Evolutionary conservation across 2,329 filamentous ascomycete species (phyloP).

Genomic region (Ascochyta lentis): DNA sequence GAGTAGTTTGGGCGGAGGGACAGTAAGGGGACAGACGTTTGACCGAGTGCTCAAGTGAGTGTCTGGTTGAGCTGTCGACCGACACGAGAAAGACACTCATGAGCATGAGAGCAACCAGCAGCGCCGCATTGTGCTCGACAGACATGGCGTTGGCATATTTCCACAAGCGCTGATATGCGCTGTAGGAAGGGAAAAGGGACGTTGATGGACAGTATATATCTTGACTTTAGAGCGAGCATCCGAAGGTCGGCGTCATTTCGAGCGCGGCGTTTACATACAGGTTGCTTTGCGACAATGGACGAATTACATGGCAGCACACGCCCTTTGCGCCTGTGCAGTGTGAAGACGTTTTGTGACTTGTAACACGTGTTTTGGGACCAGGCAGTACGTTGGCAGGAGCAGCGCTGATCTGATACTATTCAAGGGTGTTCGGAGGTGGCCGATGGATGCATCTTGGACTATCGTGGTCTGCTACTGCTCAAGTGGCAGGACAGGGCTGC

Average conservation of each 20-base stretch:
- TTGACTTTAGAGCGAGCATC: conserved; percentile 30
- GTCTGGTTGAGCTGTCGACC: background rate
- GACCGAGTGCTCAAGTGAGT: conserved; percentile 78
- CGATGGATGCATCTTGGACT: background rate
- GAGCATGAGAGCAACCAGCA: background rate
- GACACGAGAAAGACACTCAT: background rate
- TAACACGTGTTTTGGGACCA: background rate
- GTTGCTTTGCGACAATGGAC: conserved; percentile 11
- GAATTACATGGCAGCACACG: background rate
- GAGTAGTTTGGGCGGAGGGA: conserved; percentile 80
- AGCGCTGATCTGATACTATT: background rate
- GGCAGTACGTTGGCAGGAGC: background rate
- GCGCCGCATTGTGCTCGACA: background rate
- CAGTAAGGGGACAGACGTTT: conserved; percentile 74
- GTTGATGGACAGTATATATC: conserved; percentile 7
- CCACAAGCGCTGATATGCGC: background rate
- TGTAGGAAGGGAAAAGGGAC: background rate
- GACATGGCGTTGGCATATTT: background rate
- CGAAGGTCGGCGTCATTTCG: conserved; percentile 32
- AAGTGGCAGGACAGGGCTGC: too few species aligned
- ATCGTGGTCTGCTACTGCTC: background rate
- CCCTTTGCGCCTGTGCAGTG: too few species aligned
- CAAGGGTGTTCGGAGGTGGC: background rate
- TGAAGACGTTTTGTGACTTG: background rate
- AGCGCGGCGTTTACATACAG: conserved; percentile 40